Percentiles rank a stretch among this genome's conserved stretches.
Evolutionary conservation across 768 basidiomycete genomes (phyloP).

Genomic region (Boletus patriciae): DNA sequence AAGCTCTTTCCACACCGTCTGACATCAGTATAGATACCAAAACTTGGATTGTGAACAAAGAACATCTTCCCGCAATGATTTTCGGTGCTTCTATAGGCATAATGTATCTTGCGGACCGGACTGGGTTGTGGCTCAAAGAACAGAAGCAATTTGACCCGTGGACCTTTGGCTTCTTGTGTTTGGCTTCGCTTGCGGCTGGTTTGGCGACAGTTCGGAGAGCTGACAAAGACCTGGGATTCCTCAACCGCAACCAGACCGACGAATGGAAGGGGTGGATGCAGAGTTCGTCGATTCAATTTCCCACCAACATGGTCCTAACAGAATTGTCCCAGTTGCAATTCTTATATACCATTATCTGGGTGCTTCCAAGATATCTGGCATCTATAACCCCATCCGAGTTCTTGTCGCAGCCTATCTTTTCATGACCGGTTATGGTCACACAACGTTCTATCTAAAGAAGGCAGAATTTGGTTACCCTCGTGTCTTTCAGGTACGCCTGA

Average conservation of each 20-base stretch:
- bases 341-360: slow-evolving; percentile 92
- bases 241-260: slow-evolving; percentile 91
- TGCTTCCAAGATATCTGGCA: slow-evolving; percentile 88
- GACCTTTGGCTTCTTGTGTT: slow-evolving; percentile 61
- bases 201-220: slow-evolving; percentile 62
- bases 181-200: slow-evolving; percentile 57
- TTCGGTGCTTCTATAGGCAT: slow-evolving; percentile 68
- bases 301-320: neutral
- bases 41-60: slow-evolving; percentile 15
- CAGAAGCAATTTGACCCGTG: slow-evolving; percentile 78
- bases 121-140: slow-evolving; percentile 83
- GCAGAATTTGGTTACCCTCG: slow-evolving; percentile 81
- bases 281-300: slow-evolving; percentile 46
- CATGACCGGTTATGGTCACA: slow-evolving; percentile 93
- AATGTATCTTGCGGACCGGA: slow-evolving; percentile 81
- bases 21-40: slow-evolving; percentile 19
- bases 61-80: slow-evolving; percentile 46
- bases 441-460: slow-evolving; percentile 86
- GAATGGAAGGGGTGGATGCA: slow-evolving; percentile 99
- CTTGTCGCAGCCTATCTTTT: slow-evolving; percentile 88
- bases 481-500: slow-evolving; percentile 58
- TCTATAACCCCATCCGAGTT: slow-evolving; percentile 88
- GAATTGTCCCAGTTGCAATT: slow-evolving; percentile 60
- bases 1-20: slow-evolving; percentile 15
- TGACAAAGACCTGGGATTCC: slow-evolving; percentile 83